Percentiles rank a stretch among this genome's conserved stretches.
Conservation (phyloP, 805 yeast genomes). For the Vanderwaltozyma verrucispora region DNA sequence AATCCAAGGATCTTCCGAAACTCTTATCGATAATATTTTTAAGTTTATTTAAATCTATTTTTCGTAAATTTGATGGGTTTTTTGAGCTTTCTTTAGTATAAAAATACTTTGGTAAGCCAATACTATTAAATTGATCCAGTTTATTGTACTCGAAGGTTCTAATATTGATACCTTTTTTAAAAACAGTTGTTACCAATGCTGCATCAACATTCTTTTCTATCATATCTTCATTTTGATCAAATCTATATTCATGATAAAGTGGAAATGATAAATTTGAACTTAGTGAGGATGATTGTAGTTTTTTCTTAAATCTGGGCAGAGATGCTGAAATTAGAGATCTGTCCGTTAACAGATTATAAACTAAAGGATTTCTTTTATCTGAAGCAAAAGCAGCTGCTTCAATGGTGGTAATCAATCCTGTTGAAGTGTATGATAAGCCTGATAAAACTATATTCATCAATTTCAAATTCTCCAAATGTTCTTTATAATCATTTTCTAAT, state of each 20-base stretch:
- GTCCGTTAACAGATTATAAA: conserved; percentile 85
- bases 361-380: conserved; percentile 60
- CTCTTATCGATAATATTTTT: conserved; percentile 63
- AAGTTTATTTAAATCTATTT: conserved; percentile 47
- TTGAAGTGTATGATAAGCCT: conserved; percentile 42
- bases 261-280: neutral
- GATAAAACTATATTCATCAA: conserved; percentile 50
- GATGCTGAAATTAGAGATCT: conserved; percentile 87
- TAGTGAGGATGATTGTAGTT: neutral
- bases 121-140: conserved; percentile 14
- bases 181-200: conserved; percentile 50
- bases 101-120: conserved; percentile 19
- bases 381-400: conserved; percentile 46
- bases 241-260: conserved; percentile 1
- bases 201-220: conserved; percentile 9
- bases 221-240: neutral
- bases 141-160: conserved; percentile 17
- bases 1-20: conserved; percentile 58
- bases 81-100: neutral
- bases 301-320: conserved; percentile 49
- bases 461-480: conserved; percentile 56
- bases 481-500: neutral
- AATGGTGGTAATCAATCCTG: conserved; percentile 86
- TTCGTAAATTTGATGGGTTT: conserved; percentile 1
- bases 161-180: conserved; percentile 58